These are phyloP conservation scores for Solanum hybrid DNA, from an alignment of 305 asterid species.

Conservation along the genomic window DNA sequence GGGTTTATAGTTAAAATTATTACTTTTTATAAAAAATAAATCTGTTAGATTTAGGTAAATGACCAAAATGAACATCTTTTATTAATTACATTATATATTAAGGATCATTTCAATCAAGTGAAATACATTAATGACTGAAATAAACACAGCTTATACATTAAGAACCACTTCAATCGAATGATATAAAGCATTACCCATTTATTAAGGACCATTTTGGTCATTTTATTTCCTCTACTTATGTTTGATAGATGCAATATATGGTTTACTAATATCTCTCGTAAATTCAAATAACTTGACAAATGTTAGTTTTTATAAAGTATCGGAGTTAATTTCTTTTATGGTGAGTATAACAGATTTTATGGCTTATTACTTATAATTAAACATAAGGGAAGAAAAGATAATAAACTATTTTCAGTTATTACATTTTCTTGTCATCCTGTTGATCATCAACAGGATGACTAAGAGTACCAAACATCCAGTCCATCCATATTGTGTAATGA, in stretches of 20 bases:
- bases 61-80: too few species aligned
- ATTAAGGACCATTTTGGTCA: too few species aligned
- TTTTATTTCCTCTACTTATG: too few species aligned
- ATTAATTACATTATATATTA: too few species aligned
- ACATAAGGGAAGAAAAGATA: too few species aligned
- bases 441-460: conserved; percentile 51
- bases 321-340: background rate
- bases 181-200: too few species aligned
- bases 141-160: background rate
- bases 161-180: too few species aligned
- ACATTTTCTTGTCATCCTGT: conserved; percentile 54
- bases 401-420: background rate
- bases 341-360: too few species aligned
- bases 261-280: background rate
- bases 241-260: too few species aligned
- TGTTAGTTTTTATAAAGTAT: background rate
- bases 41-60: too few species aligned
- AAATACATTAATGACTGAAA: background rate
- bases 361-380: too few species aligned
- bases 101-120: background rate
- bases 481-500: conserved; percentile 96
- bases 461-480: conserved; percentile 97
- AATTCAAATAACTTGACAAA: background rate
- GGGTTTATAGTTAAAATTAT: accelerated
- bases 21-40: too few species aligned